phyloP scores from a whole-genome alignment of 179 eudicot species.

The Patellifolia procumbens region DNA sequence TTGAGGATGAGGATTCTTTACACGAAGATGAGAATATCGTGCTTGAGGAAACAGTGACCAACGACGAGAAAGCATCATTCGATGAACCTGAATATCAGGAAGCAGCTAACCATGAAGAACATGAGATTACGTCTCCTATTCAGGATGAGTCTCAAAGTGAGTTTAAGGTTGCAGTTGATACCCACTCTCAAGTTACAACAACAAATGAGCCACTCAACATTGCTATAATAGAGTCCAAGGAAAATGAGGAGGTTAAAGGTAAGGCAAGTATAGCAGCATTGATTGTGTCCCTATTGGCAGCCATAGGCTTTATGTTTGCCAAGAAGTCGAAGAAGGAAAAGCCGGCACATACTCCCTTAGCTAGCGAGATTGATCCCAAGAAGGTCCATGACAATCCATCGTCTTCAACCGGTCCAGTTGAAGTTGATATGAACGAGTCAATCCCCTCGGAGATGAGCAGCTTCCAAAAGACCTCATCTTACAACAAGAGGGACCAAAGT shows the following conservation, averaged over 20 bases:
- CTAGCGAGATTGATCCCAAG: constrained; percentile 16
- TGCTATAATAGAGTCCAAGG: too few species aligned
- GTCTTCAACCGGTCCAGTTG: constrained; percentile 38
- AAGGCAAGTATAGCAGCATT: constrained; percentile 25
- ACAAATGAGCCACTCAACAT: too few species aligned
- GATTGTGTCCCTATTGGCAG: constrained; percentile 32
- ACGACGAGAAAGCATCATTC: neutral
- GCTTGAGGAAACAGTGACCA: too few species aligned
- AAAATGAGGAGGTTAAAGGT: too few species aligned
- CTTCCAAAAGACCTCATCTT: constrained; percentile 43
- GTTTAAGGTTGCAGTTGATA: too few species aligned
- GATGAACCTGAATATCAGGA: constrained; percentile 18
- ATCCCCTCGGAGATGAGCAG: too few species aligned
- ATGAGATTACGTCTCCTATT: constrained; percentile 16
- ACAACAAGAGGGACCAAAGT: constrained; percentile 49
- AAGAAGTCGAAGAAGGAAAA: constrained; percentile 36
- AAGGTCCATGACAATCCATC: constrained; percentile 21
- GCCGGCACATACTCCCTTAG: neutral
- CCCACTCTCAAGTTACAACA: too few species aligned
- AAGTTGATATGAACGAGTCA: constrained; percentile 52
- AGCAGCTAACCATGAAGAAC: constrained; percentile 27
- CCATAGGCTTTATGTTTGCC: constrained; percentile 21
- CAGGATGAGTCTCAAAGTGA: too few species aligned
- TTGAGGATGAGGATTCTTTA: too few species aligned
- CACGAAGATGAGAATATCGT: too few species aligned